Evolutionary conservation across 176 grass and related monocot species (phyloP), one percentile per base, ranked within the genome.

Genomic region (Cocos nucifera): DNA sequence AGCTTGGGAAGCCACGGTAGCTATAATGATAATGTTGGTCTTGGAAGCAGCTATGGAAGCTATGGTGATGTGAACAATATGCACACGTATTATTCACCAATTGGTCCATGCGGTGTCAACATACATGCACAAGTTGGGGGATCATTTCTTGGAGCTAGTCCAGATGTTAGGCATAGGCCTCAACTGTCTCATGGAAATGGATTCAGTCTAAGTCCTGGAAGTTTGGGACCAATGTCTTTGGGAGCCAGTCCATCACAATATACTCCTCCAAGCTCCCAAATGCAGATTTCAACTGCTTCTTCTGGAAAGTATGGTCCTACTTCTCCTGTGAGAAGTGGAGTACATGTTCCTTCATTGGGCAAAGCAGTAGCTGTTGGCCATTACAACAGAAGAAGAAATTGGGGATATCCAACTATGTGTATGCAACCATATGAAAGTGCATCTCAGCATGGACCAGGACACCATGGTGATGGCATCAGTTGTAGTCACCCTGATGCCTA

Each of bases 201-300:
- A 60, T 81, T 86, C 82, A 73, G 79, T 22, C 69, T 66, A 67
- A 99, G 94, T 66, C 94, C 94, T 77, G 85, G 87, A 50, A 77
- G 77, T 74, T 70, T 79, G 22, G 77, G 88, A 24, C 73, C 76
- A 73, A 85, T 92, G 79, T 86, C 85, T 75, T 85, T 99, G 27
- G 94, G 94, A 57, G 82, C 67, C 51, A 99, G 94, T 73, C 94
- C 94, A 58, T 99, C 85, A 59, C 94, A 99, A 23, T 93, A 83
- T 83, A 93, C 88, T 50, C 88, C 94, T 17, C 88, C 94, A 67
- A 86, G 76, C 62, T 88, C 87, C 53, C 84, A 88, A 53, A 80
- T 81, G 61, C 85, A 82, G 52, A 69, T 84, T 50, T 66, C 81
- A 49, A 63, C 58, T 56, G 63, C 53, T 76, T 72, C 82, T 62